These are phyloP conservation scores for Syncephalastrum racemosum DNA, from an alignment of 371 early-diverging fungal species.

Conservation along the genomic window DNA sequence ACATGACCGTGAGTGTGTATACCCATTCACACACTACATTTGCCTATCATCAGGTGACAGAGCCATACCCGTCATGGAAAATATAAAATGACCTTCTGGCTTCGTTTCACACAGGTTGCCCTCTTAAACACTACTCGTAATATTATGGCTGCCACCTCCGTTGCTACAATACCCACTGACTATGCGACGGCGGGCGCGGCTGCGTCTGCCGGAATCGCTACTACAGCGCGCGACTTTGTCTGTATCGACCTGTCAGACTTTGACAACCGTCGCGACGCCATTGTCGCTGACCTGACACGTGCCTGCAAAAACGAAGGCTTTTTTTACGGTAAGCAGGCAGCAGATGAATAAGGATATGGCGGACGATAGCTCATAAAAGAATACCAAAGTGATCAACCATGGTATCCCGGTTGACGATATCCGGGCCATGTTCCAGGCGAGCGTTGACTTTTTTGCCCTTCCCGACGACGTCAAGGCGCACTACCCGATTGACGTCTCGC, in stretches of 20 bases:
- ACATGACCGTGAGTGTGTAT: too few species aligned
- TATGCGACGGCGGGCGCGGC: conserved; percentile 17
- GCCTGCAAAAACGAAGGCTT: conserved; percentile 22
- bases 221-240: conserved; percentile 15
- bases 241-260: conserved; percentile 18
- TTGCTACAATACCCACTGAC: too few species aligned
- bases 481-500: conserved; percentile 25
- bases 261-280: conserved; percentile 19
- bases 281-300: conserved; percentile 13
- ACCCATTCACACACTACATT: too few species aligned
- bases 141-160: too few species aligned
- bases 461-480: conserved; percentile 27
- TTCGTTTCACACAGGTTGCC: too few species aligned
- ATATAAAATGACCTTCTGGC: too few species aligned
- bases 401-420: conserved; percentile 29
- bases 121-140: too few species aligned
- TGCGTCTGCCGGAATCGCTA: conserved; percentile 15
- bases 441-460: conserved; percentile 29
- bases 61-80: too few species aligned
- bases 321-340: conserved; percentile 15
- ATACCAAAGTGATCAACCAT: conserved; percentile 30
- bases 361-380: background rate
- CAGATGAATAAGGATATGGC: background rate
- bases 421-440: conserved; percentile 28
- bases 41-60: too few species aligned